phyloP scores from a whole-genome alignment of 129 eudicot species.

The Helianthus tuberosus region DNA sequence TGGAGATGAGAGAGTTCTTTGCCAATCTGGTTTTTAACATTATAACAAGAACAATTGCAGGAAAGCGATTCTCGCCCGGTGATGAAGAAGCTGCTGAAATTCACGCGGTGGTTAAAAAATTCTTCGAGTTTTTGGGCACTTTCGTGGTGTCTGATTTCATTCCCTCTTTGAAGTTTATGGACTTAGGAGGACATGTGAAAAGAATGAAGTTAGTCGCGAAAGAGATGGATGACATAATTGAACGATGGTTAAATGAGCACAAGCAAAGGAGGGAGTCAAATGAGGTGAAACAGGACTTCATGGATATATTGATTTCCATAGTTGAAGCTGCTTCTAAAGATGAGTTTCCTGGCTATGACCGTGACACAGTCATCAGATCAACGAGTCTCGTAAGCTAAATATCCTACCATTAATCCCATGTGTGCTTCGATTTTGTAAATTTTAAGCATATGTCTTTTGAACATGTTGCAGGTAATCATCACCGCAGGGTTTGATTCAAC shows the following conservation, averaged over 20 bases:
- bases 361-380: neutral
- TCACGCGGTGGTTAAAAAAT: neutral
- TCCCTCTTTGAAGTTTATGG: neutral
- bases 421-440: too few species aligned
- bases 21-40: neutral
- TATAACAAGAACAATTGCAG: neutral
- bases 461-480: neutral
- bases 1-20: slow-evolving; percentile 15
- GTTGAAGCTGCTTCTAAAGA: slow-evolving; percentile 20
- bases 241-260: neutral
- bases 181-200: slow-evolving; percentile 3
- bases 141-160: slow-evolving; percentile 8
- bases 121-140: slow-evolving; percentile 9
- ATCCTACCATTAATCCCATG: too few species aligned
- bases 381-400: slow-evolving; percentile 14
- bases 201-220: slow-evolving; percentile 7
- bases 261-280: neutral
- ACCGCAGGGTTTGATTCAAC: neutral
- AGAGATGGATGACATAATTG: slow-evolving; percentile 5
- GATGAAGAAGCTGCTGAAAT: neutral
- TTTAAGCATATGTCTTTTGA: too few species aligned
- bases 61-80: slow-evolving; percentile 4
- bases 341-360: slow-evolving; percentile 1
- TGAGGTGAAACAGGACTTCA: neutral
- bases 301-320: slow-evolving; percentile 7